Evolutionary conservation across 345 rosid species (phyloP).

Genomic region (Adansonia digitata): DNA sequence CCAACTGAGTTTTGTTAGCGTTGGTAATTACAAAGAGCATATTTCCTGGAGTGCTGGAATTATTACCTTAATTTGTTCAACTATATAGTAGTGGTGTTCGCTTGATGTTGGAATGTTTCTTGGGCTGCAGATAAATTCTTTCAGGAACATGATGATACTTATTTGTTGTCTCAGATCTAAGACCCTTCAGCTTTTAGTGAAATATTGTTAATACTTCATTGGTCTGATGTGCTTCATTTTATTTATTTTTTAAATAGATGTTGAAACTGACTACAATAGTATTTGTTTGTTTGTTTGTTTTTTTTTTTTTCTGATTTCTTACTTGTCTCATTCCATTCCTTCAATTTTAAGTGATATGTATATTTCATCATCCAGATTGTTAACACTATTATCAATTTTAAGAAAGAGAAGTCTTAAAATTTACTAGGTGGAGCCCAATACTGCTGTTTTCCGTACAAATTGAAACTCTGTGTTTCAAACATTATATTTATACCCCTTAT

Average conservation of each 20-base stretch:
- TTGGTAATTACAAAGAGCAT: neutral
- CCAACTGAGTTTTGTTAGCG: neutral
- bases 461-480: neutral
- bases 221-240: neutral
- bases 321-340: neutral
- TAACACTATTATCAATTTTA: neutral
- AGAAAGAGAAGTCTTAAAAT: too few species aligned
- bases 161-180: neutral
- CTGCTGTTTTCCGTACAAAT: neutral
- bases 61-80: neutral
- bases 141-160: neutral
- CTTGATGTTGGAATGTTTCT: constrained; percentile 1
- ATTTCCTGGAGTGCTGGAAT: neutral
- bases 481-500: neutral
- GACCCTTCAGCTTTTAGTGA: neutral
- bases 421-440: neutral
- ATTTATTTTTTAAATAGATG: neutral
- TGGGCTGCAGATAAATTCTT: neutral
- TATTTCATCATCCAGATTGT: neutral
- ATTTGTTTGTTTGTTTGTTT: too few species aligned
- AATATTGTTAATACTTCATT: neutral
- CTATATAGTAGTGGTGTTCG: neutral
- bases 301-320: too few species aligned
- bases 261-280: too few species aligned
- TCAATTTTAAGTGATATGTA: neutral